Evolutionary conservation across 1,139 yeast genomes (phyloP).

Genomic region (Kodamaea arcana): DNA sequence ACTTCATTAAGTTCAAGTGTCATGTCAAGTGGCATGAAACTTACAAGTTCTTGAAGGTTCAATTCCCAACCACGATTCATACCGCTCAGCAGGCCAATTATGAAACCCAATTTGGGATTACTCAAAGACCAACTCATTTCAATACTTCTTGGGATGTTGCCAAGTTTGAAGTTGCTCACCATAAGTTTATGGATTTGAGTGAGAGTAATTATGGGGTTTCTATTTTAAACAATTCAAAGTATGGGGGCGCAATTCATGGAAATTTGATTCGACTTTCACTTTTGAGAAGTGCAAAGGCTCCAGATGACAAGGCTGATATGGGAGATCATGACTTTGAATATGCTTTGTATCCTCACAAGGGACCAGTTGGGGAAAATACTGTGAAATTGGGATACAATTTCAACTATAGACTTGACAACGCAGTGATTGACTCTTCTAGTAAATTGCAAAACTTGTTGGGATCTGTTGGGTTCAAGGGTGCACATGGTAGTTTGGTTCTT

Average conservation of each 20-base stretch:
- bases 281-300: slow-evolving; percentile 82
- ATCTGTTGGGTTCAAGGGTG: slow-evolving; percentile 39
- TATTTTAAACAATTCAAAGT: slow-evolving; percentile 77
- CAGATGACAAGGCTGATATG: slow-evolving; percentile 92
- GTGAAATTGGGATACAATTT: slow-evolving; percentile 77
- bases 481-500: slow-evolving; percentile 60
- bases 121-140: slow-evolving; percentile 88
- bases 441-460: slow-evolving; percentile 18
- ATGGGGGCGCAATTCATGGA: slow-evolving; percentile 91
- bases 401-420: slow-evolving; percentile 50
- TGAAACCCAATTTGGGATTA: slow-evolving; percentile 91
- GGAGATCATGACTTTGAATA: slow-evolving; percentile 80
- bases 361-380: slow-evolving; percentile 57
- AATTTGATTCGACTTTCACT: slow-evolving; percentile 79
- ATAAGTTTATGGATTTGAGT: slow-evolving; percentile 87
- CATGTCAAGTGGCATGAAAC: slow-evolving; percentile 85
- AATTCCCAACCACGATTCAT: slow-evolving; percentile 83
- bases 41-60: slow-evolving; percentile 86
- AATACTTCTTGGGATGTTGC: slow-evolving; percentile 97
- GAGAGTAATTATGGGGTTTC: slow-evolving; percentile 88
- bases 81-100: slow-evolving; percentile 69
- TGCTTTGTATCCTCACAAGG: slow-evolving; percentile 79
- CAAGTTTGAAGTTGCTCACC: slow-evolving; percentile 92
- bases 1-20: slow-evolving; percentile 51
- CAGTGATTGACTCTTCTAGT: slow-evolving; percentile 17